A percentile compares a stretch with the other conserved stretches of the same genome.
These are phyloP conservation scores for Aegilops speltoides DNA, from an alignment of 176 grass and related monocot genomes.

Conservation along the genomic window DNA sequence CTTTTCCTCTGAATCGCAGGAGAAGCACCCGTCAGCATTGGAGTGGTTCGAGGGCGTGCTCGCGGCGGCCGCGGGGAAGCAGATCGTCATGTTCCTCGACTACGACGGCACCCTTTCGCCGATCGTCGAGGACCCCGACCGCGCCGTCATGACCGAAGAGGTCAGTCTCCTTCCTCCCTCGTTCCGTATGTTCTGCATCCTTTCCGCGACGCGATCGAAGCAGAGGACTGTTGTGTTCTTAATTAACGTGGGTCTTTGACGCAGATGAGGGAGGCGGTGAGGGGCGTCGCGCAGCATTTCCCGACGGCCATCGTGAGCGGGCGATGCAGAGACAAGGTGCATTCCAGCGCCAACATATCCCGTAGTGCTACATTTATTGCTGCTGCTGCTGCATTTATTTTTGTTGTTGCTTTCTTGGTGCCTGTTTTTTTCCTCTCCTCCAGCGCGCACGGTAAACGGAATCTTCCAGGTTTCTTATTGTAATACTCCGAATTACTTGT, in stretches of 20 bases:
- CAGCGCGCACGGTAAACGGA: neutral
- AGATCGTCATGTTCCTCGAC: conserved; percentile 86
- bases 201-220: neutral
- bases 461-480: no score
- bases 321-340: conserved; percentile 87
- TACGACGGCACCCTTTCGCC: conserved; percentile 96
- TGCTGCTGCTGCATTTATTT: neutral
- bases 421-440: neutral
- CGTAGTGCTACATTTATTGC: no score
- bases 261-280: conserved; percentile 78
- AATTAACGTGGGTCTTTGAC: neutral
- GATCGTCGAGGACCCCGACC: conserved; percentile 83
- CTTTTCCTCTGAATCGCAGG: conserved; percentile 33
- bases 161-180: no score
- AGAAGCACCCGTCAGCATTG: conserved; percentile 77
- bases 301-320: conserved; percentile 95
- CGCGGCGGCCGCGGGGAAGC: conserved; percentile 54
- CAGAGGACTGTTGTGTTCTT: no score
- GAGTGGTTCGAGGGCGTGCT: conserved; percentile 45
- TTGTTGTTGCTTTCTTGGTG: neutral
- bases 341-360: neutral
- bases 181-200: no score
- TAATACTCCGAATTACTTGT: no score
- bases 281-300: conserved; percentile 63
- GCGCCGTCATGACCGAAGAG: conserved; percentile 69